Percentiles rank a stretch among this genome's conserved stretches.
Evolutionary conservation across 352 stramenopile genomes (phyloP).

Genomic region (Phytophthora hybrid): DNA sequence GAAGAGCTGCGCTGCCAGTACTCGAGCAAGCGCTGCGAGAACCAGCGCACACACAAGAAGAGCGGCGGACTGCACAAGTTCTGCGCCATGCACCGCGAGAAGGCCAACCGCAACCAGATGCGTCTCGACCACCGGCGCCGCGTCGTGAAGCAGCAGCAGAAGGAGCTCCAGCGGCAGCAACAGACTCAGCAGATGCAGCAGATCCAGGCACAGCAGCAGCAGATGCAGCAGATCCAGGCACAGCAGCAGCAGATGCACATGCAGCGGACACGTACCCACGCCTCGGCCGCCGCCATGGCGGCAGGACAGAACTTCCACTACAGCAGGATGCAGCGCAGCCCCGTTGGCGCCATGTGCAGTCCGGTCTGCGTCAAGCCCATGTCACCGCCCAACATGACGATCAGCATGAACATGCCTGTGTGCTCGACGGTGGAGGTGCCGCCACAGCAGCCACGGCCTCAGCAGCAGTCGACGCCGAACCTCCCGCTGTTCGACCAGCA

Average conservation of each 20-base stretch:
- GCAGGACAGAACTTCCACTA: slow-evolving; percentile 46
- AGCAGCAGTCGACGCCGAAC: slow-evolving; percentile 17
- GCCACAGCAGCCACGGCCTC: not conserved
- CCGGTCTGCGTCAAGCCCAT: slow-evolving; percentile 21
- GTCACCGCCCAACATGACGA: slow-evolving; percentile 39
- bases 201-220: slow-evolving; percentile 38
- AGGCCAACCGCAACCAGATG: slow-evolving; percentile 83
- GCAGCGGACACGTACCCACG: slow-evolving; percentile 20
- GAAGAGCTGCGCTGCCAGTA: slow-evolving; percentile 72
- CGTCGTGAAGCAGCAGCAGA: slow-evolving; percentile 60
- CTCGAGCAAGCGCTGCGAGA: slow-evolving; percentile 73
- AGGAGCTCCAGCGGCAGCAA: slow-evolving; percentile 50
- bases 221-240: slow-evolving; percentile 34
- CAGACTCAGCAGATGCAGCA: slow-evolving; percentile 44
- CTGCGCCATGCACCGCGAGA: slow-evolving; percentile 73
- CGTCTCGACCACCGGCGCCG: slow-evolving; percentile 66
- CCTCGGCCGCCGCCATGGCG: slow-evolving; percentile 31
- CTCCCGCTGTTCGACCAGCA: slow-evolving; percentile 52
- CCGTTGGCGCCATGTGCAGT: slow-evolving; percentile 18
- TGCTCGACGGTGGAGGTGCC: slow-evolving; percentile 9
- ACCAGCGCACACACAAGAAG: slow-evolving; percentile 66
- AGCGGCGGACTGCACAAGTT: slow-evolving; percentile 79
- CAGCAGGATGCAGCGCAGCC: slow-evolving; percentile 27
- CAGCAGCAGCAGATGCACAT: slow-evolving; percentile 36
- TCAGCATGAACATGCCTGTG: slow-evolving; percentile 35